Base-by-base conservation (phyloP, 2,329 filamentous ascomycete species). In the Microdochium paspali region DNA sequence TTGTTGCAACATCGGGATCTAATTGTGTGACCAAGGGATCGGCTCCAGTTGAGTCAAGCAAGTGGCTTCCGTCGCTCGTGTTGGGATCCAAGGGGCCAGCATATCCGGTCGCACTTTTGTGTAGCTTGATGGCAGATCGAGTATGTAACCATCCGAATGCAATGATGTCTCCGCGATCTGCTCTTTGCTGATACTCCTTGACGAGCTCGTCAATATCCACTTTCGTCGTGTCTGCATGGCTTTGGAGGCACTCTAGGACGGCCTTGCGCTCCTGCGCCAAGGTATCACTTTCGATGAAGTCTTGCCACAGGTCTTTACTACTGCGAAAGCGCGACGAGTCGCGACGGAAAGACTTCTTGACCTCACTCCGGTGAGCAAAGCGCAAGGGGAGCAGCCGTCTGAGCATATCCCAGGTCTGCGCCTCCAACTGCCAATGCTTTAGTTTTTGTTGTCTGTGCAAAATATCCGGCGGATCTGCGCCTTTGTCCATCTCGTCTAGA, bases 61-160 rank as follows among this genome's bases (percentile, higher is more conserved):
- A 76, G 46, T 73, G 70, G 21, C 75, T 72, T 44, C 79, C 73
- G 49, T 72, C 76, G 13, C 76, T 67, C 32, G 78, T 76, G 52
- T 77, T 72, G 2, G 80, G 81, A 49, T 87, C 83, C 21, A 89
- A 67, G 6, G 80, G 71, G 50, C 80, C 77, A 30, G 77, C 76
- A 72, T 79, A 83, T 24, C 80, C 78, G 50, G 86, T 79, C 53
- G 93, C 69, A 49, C 85, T 82, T 70, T 97, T 98, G 61, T 88
- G 82, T 48, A 87, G 79, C 70, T 98, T 98, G 66, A 98, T 89
- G 44, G 84, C 84, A 49, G 87, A 82, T 53, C 90, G 87, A 0
- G 93, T 96, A 62, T 95, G 89, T 52, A 96, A 79, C 87, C 90
- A 96, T 35, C 91, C 91, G 62, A 90, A 83, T 24, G 87, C 82